These are phyloP conservation scores for Aethionema arabicum DNA, from an alignment of 345 rosid genomes.

Conservation along the genomic window DNA sequence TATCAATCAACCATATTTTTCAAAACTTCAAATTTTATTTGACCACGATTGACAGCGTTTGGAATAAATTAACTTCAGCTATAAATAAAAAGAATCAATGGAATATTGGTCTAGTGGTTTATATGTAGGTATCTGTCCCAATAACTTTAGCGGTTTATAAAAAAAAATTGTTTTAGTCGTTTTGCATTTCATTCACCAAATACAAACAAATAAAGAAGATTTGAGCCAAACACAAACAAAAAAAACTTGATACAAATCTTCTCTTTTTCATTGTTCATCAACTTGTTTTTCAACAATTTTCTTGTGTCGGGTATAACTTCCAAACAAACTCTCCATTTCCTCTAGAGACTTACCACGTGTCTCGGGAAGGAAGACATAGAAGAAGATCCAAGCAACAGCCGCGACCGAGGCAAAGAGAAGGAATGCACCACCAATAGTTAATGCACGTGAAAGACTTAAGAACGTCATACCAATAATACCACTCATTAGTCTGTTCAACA, in stretches of 20 bases:
- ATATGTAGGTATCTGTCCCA: too few species aligned
- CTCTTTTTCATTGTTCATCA: constrained; percentile 12
- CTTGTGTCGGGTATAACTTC: constrained; percentile 33
- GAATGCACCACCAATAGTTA: constrained; percentile 59
- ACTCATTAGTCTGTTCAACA: constrained; percentile 64
- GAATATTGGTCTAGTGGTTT: too few species aligned
- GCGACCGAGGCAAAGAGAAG: constrained; percentile 50
- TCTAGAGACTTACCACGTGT: constrained; percentile 64
- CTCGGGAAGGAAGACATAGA: constrained; percentile 54
- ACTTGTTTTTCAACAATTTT: constrained; percentile 18
- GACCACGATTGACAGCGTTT: too few species aligned
- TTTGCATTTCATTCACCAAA: too few species aligned
- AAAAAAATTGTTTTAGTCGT: too few species aligned
- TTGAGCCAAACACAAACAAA: too few species aligned
- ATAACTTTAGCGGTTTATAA: too few species aligned
- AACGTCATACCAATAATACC: constrained; percentile 67
- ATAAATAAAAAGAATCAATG: too few species aligned
- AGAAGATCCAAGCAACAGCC: constrained; percentile 46
- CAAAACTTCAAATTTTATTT: too few species aligned
- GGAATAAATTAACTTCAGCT: too few species aligned
- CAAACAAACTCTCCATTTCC: constrained; percentile 57
- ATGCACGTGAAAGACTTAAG: constrained; percentile 39
- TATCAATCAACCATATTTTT: too few species aligned
- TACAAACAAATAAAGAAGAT: too few species aligned
- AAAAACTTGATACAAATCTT: background rate